Percentiles rank a stretch among this genome's conserved stretches.
Conservation (phyloP, 2,329 filamentous ascomycete species). For the Herpotrichia juniperi region DNA sequence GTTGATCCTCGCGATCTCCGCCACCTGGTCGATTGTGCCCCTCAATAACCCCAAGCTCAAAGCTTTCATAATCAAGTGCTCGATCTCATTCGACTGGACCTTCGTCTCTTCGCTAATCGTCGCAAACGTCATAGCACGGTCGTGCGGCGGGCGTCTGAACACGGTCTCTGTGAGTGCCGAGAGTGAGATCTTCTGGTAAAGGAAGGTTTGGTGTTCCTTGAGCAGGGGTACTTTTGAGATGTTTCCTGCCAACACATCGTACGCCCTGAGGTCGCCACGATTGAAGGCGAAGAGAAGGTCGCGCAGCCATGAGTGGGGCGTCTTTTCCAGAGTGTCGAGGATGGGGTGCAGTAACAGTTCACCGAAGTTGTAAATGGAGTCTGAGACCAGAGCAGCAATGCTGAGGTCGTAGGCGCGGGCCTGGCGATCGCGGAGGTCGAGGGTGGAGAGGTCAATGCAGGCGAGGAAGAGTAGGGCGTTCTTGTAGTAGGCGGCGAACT, state of each 20-base stretch:
- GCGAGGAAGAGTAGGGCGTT: constrained; percentile 97
- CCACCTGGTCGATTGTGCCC: constrained; percentile 96
- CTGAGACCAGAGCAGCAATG: constrained; percentile 89
- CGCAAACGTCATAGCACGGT: constrained; percentile 89
- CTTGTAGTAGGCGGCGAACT: constrained; percentile 96
- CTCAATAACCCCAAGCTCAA: constrained; percentile 86
- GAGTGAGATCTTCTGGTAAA: constrained; percentile 98
- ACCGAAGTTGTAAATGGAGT: constrained; percentile 98
- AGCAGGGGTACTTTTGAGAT: constrained; percentile 82
- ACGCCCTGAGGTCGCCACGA: constrained; percentile 86
- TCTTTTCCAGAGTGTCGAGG: constrained; percentile 79
- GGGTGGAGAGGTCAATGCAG: constrained; percentile 82
- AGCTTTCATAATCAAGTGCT: constrained; percentile 99
- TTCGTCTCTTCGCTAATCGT: constrained; percentile 93
- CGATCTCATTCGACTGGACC: constrained; percentile 88
- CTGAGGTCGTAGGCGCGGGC: constrained; percentile 89
- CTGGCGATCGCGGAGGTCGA: constrained; percentile 77
- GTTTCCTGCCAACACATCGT: constrained; percentile 81
- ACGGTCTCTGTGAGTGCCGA: constrained; percentile 93
- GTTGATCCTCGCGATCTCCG: constrained; percentile 90
- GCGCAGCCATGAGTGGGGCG: constrained; percentile 83
- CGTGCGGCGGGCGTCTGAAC: constrained; percentile 93
- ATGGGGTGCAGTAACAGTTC: constrained; percentile 98
- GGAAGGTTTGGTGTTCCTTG: constrained; percentile 77
- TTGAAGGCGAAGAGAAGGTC: constrained; percentile 98